Evolutionary conservation across 805 yeast species (phyloP).

Genomic region (Sugiyamaella floridensis): DNA sequence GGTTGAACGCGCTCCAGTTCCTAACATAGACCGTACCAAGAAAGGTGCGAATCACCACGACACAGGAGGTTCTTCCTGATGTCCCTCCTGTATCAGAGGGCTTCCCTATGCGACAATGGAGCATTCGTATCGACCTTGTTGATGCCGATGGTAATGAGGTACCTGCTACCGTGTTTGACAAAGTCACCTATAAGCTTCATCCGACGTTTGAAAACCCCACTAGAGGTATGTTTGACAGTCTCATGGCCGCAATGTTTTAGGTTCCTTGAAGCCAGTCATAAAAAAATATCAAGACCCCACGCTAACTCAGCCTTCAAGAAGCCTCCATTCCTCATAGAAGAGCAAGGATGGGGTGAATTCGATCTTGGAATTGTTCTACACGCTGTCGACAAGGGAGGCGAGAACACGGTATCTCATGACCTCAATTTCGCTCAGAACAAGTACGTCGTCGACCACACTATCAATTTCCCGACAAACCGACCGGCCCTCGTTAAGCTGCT

Average conservation of each 20-base stretch:
- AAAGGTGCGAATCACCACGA: slow-evolving; percentile 80
- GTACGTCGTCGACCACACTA: slow-evolving; percentile 69
- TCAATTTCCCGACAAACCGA: slow-evolving; percentile 69
- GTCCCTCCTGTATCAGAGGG: slow-evolving; percentile 81
- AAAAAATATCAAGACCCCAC: no score
- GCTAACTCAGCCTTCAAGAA: slow-evolving; percentile 47
- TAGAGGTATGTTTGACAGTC: slow-evolving; percentile 33
- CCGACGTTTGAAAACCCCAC: slow-evolving; percentile 91
- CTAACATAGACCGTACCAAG: slow-evolving; percentile 49
- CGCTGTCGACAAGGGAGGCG: slow-evolving; percentile 81
- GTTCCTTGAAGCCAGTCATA: neutral
- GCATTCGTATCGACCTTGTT: slow-evolving; percentile 65
- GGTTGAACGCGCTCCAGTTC: neutral
- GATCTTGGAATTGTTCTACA: slow-evolving; percentile 77
- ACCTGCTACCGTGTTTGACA: slow-evolving; percentile 84
- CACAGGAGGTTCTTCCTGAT: slow-evolving; percentile 74
- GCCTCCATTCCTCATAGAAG: slow-evolving; percentile 80
- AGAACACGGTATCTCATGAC: slow-evolving; percentile 79
- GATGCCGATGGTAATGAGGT: slow-evolving; percentile 75
- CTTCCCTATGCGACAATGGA: slow-evolving; percentile 93
- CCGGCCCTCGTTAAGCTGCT: slow-evolving; percentile 65
- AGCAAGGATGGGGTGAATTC: slow-evolving; percentile 98
- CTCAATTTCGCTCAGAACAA: slow-evolving; percentile 74
- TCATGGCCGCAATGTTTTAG: neutral
- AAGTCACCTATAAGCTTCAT: slow-evolving; percentile 87